Base-by-base conservation (phyloP, 148 eudicot genomes). In the Selenicereus undatus region DNA sequence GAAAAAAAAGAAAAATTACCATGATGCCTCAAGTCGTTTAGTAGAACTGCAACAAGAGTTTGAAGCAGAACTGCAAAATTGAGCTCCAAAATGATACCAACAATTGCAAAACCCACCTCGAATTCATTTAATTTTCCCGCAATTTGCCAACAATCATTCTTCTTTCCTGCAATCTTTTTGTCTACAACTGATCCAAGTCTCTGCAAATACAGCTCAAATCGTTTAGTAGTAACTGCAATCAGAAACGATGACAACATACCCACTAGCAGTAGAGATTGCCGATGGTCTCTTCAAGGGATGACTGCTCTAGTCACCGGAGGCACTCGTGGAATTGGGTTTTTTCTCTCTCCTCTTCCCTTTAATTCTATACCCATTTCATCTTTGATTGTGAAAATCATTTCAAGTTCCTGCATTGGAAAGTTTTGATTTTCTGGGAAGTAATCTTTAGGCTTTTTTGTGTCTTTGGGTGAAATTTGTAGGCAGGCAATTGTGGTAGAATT, bases 251-350 rank as follows among this genome's bases (percentile, higher is more conserved):
- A 74, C 51, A 75, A 36, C 79, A 79, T 75, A 45, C 24, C 71
- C 56, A 60, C 32, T 3, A 29, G 5, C 73, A 27, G 13, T 11
- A 64, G 21, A 62, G 39, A 62, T 9, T 4, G 22, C 71, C 62
- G 82, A 10, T 83, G 85, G 81, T 78, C 81, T 64, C 85, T 83
- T 83, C 30, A 86, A 8, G 77, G 81, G 21, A 88, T 72, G 89
- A 85, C 91, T 8, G 94, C 94, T 78, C 90, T 91, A 17, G 94
- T 91, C 81, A 91, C 94, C 54, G 94, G 92, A 65, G 94, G 94
- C 83, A 90, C 91, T 56, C 89, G 94, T 36, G 94, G 94, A 71
- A 91, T 90, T 69, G 94, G 94, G 94, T 90, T 60, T 52, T 13
- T 8, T 39, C 45, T 30, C 66, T n/a, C 54, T 62, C 74, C 32